Evolutionary conservation across 108 stramenopile species (phyloP).

Genomic region (Nitzschia sp.): DNA sequence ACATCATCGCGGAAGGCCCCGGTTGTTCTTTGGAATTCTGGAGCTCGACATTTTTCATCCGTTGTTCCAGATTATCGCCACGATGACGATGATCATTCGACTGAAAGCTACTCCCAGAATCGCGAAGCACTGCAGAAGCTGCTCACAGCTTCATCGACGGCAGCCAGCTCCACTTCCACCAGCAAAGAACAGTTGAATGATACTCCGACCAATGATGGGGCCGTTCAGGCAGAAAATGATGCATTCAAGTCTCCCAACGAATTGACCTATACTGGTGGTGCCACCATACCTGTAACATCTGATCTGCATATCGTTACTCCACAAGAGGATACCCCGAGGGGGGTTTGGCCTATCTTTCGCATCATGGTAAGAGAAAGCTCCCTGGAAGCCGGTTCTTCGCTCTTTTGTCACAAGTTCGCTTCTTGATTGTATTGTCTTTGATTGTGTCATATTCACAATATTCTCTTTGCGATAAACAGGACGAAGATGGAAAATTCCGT

Average conservation of each 20-base stretch:
- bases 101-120: background rate
- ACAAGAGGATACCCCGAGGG: constrained; percentile 64
- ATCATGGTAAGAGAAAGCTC: constrained; percentile 85
- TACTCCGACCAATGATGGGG: background rate
- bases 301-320: constrained; percentile 67
- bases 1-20: background rate
- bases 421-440: background rate
- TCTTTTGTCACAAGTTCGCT: too few relatives aligned
- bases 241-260: constrained; percentile 27
- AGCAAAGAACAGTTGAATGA: background rate
- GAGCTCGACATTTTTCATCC: background rate
- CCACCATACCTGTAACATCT: constrained; percentile 68
- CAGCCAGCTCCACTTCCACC: background rate
- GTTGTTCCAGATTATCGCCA: background rate
- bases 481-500: constrained; percentile 71
- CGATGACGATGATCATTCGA: constrained; percentile 1
- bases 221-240: background rate
- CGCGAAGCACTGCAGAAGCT: background rate
- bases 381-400: too few relatives aligned
- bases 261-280: constrained; percentile 56
- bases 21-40: constrained; percentile 2
- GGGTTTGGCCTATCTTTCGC: constrained; percentile 84
- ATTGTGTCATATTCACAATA: background rate
- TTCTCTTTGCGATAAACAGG: too few relatives aligned
- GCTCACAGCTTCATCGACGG: background rate